Conservation (phyloP, 1,284 basidiomycete species). For the Pseudozyma tsukubaensis region DNA sequence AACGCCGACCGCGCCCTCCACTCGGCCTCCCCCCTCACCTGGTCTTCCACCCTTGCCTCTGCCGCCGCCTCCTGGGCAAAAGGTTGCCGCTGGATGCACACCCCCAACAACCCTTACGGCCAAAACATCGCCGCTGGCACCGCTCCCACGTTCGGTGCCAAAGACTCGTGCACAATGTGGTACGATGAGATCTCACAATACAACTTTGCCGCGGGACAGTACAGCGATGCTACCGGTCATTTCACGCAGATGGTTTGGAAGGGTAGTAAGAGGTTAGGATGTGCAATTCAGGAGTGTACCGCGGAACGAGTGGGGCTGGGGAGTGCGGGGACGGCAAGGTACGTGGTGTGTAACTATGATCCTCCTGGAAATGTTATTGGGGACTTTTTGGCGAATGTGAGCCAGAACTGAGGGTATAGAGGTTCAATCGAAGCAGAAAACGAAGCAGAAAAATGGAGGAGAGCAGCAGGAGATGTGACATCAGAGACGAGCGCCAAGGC, state of each 20-base stretch:
- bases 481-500: background rate
- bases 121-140: slow-evolving; percentile 51
- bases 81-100: slow-evolving; percentile 42
- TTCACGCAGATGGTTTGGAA: slow-evolving; percentile 59
- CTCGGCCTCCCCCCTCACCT: slow-evolving; percentile 27
- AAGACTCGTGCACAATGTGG: slow-evolving; percentile 34
- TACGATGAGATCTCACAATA: slow-evolving; percentile 45
- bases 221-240: slow-evolving; percentile 48
- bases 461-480: background rate
- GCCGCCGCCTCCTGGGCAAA: slow-evolving; percentile 32
- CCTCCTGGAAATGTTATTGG: slow-evolving; percentile 47
- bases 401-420: slow-evolving; percentile 4
- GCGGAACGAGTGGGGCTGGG: slow-evolving; percentile 19
- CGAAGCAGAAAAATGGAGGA: background rate
- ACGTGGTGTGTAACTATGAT: slow-evolving; percentile 51
- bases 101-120: slow-evolving; percentile 49
- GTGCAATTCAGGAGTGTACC: slow-evolving; percentile 33
- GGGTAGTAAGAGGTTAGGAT: slow-evolving; percentile 29
- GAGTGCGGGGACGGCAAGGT: slow-evolving; percentile 4
- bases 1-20: slow-evolving; percentile 41
- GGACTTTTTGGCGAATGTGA: slow-evolving; percentile 33
- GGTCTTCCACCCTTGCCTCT: slow-evolving; percentile 34
- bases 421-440: background rate
- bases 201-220: slow-evolving; percentile 28
- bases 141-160: slow-evolving; percentile 19